Evolutionary conservation across 306 rosid genomes (phyloP), one percentile per base, ranked within the genome.

Genomic region (Glycyrrhiza uralensis): DNA sequence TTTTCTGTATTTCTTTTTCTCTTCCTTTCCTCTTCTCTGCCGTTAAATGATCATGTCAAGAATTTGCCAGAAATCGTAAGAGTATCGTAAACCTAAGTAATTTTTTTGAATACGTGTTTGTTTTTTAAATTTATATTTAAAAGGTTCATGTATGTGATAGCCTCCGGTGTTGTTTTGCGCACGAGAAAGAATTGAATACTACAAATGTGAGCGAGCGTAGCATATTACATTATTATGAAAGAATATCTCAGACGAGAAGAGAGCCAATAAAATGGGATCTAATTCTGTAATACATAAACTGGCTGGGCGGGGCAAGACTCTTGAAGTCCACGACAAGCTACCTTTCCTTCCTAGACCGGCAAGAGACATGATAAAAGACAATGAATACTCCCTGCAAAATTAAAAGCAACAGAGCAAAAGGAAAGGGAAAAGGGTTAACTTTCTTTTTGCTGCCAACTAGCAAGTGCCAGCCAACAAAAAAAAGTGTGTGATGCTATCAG

Each of bases 401-500:
- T 8, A 64, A 51, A 33, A 45, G 44, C 55, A 26, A 49, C 28
- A 19, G 12, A 73, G n/a, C 24, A 79, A 66, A 64, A 58, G 70
- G 23, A 4, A 56, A 38, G 39, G 19, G 4, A 58, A 74, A 80
- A 68, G 72, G 28, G 20, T 80, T 24, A 51, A 42, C 72, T 80
- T 67, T 74, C 80, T 51, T 66, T 73, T n/a, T 57, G 70, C 23
- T 74, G 71, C 76, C 76, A 79, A 66, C 76, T 58, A 66, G 30
- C 76, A 80, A 74, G 58, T 49, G 67, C 67, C 55, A 51, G 0
- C 76, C 76, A 51, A 74, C 76, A 50, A 28, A 39, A 28, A 39
- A 80, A 80, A 61, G 73, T 68, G 73, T 5, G 30, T 72, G 66
- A 65, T 79, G 30, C 65, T 79, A 66, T 60, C 76, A 14, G 24